Conservation (phyloP, 2,329 filamentous ascomycete genomes). For the Tolypocladium endophyticum region DNA sequence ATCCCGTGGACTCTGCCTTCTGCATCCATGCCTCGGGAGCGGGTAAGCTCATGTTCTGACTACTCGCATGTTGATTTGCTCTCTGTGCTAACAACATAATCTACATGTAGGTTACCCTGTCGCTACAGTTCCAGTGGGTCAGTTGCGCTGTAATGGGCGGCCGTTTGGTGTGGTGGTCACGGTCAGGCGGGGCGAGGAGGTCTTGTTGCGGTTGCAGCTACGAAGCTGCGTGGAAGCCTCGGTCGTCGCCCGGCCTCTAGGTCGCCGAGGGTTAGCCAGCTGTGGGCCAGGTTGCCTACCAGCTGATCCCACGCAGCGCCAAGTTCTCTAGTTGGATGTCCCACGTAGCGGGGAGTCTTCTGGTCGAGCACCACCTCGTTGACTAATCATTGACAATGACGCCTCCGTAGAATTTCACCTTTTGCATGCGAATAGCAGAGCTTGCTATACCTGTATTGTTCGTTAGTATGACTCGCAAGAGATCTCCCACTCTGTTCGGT, state of each 20-base stretch:
- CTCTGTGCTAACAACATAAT: background rate
- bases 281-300: too few relatives aligned
- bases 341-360: too few relatives aligned
- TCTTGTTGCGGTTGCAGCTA: background rate
- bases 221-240: background rate
- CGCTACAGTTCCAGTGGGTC: background rate
- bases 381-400: too few relatives aligned
- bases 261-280: too few relatives aligned
- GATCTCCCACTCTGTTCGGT: too few relatives aligned
- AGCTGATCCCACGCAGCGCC: too few relatives aligned
- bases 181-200: background rate
- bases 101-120: background rate
- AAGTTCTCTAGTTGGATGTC: too few relatives aligned
- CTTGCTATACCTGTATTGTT: too few relatives aligned
- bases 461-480: too few relatives aligned
- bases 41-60: background rate
- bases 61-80: background rate
- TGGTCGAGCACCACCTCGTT: too few relatives aligned
- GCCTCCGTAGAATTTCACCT: too few relatives aligned
- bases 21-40: background rate
- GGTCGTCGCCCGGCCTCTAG: background rate
- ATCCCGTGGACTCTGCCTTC: background rate
- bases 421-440: too few relatives aligned
- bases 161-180: background rate
- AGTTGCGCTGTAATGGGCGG: background rate